Conservation (phyloP, 2,329 filamentous ascomycete genomes). For the Neonectria hederae region DNA sequence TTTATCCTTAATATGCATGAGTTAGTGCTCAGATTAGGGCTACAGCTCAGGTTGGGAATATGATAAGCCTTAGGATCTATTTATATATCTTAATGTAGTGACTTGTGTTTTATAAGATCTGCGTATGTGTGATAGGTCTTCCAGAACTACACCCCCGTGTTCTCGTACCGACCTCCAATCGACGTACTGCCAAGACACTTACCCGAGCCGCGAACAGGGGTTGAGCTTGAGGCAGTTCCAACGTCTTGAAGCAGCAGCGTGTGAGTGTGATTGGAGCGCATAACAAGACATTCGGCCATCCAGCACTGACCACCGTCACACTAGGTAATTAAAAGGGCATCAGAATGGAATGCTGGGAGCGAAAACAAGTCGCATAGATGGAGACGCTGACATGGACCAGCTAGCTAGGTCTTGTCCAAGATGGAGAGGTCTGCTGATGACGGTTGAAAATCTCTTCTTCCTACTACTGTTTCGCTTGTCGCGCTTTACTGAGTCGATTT, state of each 20-base stretch:
- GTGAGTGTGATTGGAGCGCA: constrained; percentile 13
- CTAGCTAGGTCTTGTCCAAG: not conserved
- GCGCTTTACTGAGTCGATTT: not conserved
- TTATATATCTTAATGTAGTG: too few relatives aligned
- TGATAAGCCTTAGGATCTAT: too few relatives aligned
- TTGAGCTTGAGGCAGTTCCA: not conserved
- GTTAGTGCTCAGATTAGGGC: too few relatives aligned
- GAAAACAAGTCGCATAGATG: not conserved
- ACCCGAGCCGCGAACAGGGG: not conserved
- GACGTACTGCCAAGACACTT: not conserved
- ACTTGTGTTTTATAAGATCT: too few relatives aligned
- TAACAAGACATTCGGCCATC: not conserved
- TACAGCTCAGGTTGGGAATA: too few relatives aligned
- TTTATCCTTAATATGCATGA: too few relatives aligned
- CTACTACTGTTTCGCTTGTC: not conserved
- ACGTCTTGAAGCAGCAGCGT: not conserved
- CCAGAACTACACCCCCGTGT: too few relatives aligned
- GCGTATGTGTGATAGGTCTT: too few relatives aligned
- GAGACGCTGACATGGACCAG: constrained; percentile 4
- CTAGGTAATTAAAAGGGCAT: not conserved
- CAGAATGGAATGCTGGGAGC: not conserved
- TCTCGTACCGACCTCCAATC: not conserved
- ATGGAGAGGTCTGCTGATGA: not conserved
- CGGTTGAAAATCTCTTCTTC: not conserved
- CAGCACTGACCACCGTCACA: not conserved